These are phyloP conservation scores for Trypanosoma avium DNA, from an alignment of 208 protist genomes.

Conservation along the genomic window DNA sequence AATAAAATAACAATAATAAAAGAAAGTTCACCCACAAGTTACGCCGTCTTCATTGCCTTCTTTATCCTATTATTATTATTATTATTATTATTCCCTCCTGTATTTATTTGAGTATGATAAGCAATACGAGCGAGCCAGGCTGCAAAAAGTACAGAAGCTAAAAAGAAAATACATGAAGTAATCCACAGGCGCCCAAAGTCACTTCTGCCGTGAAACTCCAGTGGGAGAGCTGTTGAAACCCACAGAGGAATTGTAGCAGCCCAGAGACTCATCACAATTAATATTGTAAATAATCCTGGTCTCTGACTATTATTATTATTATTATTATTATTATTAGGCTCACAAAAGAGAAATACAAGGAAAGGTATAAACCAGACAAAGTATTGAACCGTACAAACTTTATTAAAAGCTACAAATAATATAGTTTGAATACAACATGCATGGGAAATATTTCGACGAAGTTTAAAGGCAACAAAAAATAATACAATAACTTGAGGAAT, in stretches of 20 bases:
- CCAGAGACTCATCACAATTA: constrained; percentile 48
- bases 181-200: constrained; percentile 84
- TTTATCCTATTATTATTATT: no score
- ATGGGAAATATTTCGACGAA: constrained; percentile 72
- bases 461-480: constrained; percentile 63
- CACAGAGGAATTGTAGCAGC: constrained; percentile 75
- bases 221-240: constrained; percentile 64
- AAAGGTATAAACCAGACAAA: constrained; percentile 94
- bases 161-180: constrained; percentile 81
- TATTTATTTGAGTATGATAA: constrained; percentile 24
- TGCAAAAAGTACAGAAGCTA: constrained; percentile 68
- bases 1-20: no score
- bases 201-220: constrained; percentile 86
- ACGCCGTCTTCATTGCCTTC: background rate
- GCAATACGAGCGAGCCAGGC: constrained; percentile 66
- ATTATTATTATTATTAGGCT: constrained; percentile 20
- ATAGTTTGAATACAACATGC: constrained; percentile 84
- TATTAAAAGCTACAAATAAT: constrained; percentile 94
- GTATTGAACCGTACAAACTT: constrained; percentile 95
- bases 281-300: constrained; percentile 22
- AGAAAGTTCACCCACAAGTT: no score
- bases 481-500: constrained; percentile 81
- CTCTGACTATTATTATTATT: background rate
- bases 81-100: no score
- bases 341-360: constrained; percentile 73